Base-by-base conservation (phyloP, 2,329 filamentous ascomycete species). In the Monosporascus sp. region DNA sequence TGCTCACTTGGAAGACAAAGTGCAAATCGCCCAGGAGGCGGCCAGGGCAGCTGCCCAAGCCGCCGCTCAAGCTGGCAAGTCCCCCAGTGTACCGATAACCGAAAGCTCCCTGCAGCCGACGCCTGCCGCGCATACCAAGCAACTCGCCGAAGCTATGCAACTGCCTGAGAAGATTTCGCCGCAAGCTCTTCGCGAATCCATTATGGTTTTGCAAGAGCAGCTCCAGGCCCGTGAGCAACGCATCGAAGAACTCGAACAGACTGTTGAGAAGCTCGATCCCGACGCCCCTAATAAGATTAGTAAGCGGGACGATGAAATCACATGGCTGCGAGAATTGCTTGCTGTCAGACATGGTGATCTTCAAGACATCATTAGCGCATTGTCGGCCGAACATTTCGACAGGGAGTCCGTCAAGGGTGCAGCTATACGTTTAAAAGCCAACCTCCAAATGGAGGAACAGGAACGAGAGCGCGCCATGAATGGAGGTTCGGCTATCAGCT, bases 361-460 rank as follows among this genome's bases (percentile, higher is more conserved):
- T 5, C 88, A 93, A 61, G 94, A 99, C 67, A 90, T 99, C 55
- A 93, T 97, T 66, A 80, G 80, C 49, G 85, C 88, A 6, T 78
- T 97, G 27, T 86, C 87, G 3, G 79, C 85, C 57, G 86, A 91
- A 5, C 76, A 79, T 25, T 94, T 89, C 67, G 86, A 97, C 68
- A 83, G 84, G 53, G 84, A 90, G 57, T 80, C 82, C 6, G 88
- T 97, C 58, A 89, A 89, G 62, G 92, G 97, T 67, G 91, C 92
- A 6, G 89, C 90, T 37, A 97, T 97, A 62, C 87, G 94, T 50
- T 85, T 99, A 55, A 90, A 90, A 68, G 90, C 94, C 15, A 97
- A 96, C 65, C 78, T 99, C 37, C 90, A 97, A 68, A 99, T 99
- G 94, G 93, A 99, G 70, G 89, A 95, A 67, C 90, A 96, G 68